Evolutionary conservation across 495 filamentous ascomycete species (phyloP), one percentile per base, ranked within the genome.

Genomic region (Daldinia grandis): DNA sequence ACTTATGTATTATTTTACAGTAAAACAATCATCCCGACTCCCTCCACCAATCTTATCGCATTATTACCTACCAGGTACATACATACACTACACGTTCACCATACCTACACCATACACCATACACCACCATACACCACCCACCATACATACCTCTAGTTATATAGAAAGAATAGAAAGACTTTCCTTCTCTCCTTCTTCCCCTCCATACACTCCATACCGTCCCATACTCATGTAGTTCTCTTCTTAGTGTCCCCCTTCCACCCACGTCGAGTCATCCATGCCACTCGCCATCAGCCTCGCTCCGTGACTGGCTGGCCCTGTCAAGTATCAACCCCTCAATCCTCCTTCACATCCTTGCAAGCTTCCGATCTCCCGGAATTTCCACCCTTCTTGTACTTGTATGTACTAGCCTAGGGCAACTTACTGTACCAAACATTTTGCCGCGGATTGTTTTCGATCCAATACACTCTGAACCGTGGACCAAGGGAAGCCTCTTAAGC

Each of bases 331-430:
- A 65, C 65, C 65, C 66, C 57, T 70, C 67, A 69, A 69, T 69
- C 71, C 64, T 68, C 69, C 66, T 72, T 64, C 55, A 56, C 64
- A 60, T 65, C 72, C 68, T 75, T 69, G 71, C 67, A 67, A 62
- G 62, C 71, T 67, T 74, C 75, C 75, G 75, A 75, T 75, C 75
- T 76, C 72, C 75, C 74, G 74, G 72, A 72, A 76, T 72, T 76
- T 30, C 56, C 69, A 72, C 68, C 64, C 14, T 61, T 71, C 30
- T 67, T 66, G 62, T 68, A 62, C 55, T 64, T 68, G 47, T 54
- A 60, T 68, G 47, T 54, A 60, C 64, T 62, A 63, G 44, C 17
- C 60, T 66, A 72, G 68, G 68, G 58, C 62, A 59, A 62, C 68
- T 71, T 71, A 66, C 64, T 67, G 69, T 68, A 68, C 49, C 57